Evolutionary conservation across 441 rosid species (phyloP).

Genomic region (Euphorbia schlechtendalii): DNA sequence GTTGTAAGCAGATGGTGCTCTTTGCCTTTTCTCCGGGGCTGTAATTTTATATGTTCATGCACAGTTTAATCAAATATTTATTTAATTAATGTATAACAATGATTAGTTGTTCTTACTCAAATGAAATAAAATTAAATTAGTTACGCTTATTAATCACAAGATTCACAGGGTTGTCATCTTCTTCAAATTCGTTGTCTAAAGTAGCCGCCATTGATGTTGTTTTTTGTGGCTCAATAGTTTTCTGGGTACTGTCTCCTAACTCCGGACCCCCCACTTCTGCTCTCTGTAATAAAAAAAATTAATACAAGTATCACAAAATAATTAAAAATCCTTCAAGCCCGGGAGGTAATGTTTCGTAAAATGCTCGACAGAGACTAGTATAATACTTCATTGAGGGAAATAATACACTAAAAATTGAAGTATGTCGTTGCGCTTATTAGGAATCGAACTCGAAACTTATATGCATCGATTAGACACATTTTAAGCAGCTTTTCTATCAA

Average conservation of each 20-base stretch:
- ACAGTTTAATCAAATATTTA: neutral
- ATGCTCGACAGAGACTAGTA: too few species aligned
- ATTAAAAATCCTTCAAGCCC: too few species aligned
- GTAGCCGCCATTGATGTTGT: constrained; percentile 41
- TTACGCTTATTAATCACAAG: constrained; percentile 83
- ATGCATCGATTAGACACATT: too few species aligned
- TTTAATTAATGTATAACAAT: too few species aligned
- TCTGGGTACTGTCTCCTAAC: constrained; percentile 30
- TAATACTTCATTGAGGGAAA: too few species aligned
- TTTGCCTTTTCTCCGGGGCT: constrained; percentile 97
- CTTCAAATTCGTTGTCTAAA: constrained; percentile 72
- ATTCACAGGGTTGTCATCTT: constrained; percentile 34
- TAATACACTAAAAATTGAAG: too few species aligned
- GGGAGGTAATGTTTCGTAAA: too few species aligned
- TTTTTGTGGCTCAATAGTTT: constrained; percentile 31
- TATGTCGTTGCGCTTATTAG: too few species aligned
- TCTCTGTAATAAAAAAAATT: constrained; percentile 24
- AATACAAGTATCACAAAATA: too few species aligned
- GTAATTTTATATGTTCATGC: neutral
- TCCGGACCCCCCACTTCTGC: constrained; percentile 31
- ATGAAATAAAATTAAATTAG: constrained; percentile 6
- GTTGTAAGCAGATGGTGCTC: too few species aligned
- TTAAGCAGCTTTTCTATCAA: too few species aligned
- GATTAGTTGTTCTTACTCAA: neutral
- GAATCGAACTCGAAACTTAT: too few species aligned